Evolutionary conservation across 129 eudicot species (phyloP), one percentile per base, ranked within the genome.

Genomic region (Artemisia annua): DNA sequence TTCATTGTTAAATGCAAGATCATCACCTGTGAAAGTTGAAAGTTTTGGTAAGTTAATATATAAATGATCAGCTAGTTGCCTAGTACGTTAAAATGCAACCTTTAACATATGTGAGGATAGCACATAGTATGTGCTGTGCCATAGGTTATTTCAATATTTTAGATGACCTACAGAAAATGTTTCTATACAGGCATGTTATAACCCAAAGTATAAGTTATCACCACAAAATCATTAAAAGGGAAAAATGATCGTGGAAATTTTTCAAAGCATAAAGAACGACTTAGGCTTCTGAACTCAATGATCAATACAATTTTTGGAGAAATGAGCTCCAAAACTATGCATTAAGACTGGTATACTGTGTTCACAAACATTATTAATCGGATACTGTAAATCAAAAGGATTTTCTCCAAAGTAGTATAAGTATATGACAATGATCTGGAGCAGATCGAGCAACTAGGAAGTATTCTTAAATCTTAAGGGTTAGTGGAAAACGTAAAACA

Each of bases 1-100:
- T 72, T 43, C 80, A 16, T 54, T 52, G 54, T 43, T 76, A 32
- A 48, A 63, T 11, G 73, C 72, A 12, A 63, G 43, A 65, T 88
- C 93, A 11, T 84, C 95, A 24, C 96, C 97, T 91, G 73, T 19
- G 19, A 71, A 78, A 39, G 17, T 15, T 52, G 44, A 35, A 35
- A 35, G 9, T 35, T 7, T 35, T 35, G 44, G 46, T 20, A 52
- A 74, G 20, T 52, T 57, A 19, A 52, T 7, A 53, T 43, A 20
- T 6, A 19, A 63, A 22, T 30, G 65, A 39, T 14, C 15, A 18
- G 71, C n/a, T n/a, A n/a, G n/a, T n/a, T n/a, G n/a, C n/a, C 22
- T 39, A 39, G 44, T 39, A 39, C 2, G 44, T 39, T 39, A 10
- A 39, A 1, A 39, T 39, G 1, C 9, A 1, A 39, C 44, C 44